Conservation (phyloP, 768 basidiomycete genomes). For the Suillus hirtellus region DNA sequence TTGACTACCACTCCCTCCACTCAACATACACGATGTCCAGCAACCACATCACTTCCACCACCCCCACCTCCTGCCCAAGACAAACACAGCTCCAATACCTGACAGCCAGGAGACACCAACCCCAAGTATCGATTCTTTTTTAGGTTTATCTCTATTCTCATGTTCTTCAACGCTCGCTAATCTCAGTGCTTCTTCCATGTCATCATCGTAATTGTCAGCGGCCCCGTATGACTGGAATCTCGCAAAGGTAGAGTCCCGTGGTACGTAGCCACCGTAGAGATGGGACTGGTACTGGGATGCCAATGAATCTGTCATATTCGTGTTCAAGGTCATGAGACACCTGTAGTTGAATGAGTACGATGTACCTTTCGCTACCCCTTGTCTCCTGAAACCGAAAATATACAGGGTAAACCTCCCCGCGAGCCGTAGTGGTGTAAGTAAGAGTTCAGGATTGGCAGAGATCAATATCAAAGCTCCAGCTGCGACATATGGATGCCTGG, state of each 20-base stretch:
- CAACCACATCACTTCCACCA: background rate
- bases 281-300: constrained; percentile 14
- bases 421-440: constrained; percentile 3
- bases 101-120: constrained; percentile 2
- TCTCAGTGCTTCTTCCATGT: background rate
- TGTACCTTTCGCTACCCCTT: constrained; percentile 9
- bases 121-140: background rate
- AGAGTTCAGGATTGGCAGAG: constrained; percentile 1
- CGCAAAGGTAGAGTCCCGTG: constrained; percentile 10
- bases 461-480: constrained; percentile 2
- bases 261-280: constrained; percentile 13
- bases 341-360: background rate
- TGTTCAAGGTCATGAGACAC: background rate
- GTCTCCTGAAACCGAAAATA: constrained; percentile 6
- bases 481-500: constrained; percentile 4
- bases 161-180: background rate
- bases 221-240: constrained; percentile 15
- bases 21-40: background rate
- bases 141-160: background rate
- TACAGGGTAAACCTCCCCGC: constrained; percentile 1
- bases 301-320: constrained; percentile 7
- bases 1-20: background rate
- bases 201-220: background rate
- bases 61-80: constrained; percentile 11
- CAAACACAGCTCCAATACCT: background rate